phyloP scores from a whole-genome alignment of 768 basidiomycete species.

The Tulasnella sp. region DNA sequence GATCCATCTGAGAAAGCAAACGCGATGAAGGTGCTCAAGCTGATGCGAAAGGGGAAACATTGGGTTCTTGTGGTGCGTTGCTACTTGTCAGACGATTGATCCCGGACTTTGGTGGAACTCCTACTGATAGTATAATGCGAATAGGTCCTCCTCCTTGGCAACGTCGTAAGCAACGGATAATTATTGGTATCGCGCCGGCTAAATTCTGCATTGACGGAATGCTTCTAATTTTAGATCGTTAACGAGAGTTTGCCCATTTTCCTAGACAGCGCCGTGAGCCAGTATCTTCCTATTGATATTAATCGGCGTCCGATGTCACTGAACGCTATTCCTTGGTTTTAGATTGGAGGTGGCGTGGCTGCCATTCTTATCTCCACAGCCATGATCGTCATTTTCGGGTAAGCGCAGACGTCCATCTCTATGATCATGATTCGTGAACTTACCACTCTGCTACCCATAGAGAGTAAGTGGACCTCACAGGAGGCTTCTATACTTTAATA shows the following conservation, averaged over 20 bases:
- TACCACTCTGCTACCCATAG: conserved; percentile 28
- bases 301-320: neutral
- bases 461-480: conserved; percentile 25
- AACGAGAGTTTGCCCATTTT: conserved; percentile 18
- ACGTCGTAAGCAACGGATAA: conserved; percentile 40
- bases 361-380: conserved; percentile 19
- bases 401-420: conserved; percentile 23
- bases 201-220: no score
- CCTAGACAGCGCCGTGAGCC: conserved; percentile 17
- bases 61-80: conserved; percentile 81
- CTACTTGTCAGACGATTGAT: neutral
- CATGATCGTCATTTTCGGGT: conserved; percentile 70
- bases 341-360: conserved; percentile 20
- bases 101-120: neutral
- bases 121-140: no score
- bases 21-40: conserved; percentile 48
- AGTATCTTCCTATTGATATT: neutral
- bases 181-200: no score
- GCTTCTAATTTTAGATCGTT: conserved; percentile 13
- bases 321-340: neutral
- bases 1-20: conserved; percentile 53
- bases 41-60: conserved; percentile 59
- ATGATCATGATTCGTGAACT: no score
- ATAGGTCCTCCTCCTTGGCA: conserved; percentile 75
- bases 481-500: neutral